These are phyloP conservation scores for Stachybotrys chartarum DNA, from an alignment of 2,329 filamentous ascomycete genomes.

Conservation along the genomic window DNA sequence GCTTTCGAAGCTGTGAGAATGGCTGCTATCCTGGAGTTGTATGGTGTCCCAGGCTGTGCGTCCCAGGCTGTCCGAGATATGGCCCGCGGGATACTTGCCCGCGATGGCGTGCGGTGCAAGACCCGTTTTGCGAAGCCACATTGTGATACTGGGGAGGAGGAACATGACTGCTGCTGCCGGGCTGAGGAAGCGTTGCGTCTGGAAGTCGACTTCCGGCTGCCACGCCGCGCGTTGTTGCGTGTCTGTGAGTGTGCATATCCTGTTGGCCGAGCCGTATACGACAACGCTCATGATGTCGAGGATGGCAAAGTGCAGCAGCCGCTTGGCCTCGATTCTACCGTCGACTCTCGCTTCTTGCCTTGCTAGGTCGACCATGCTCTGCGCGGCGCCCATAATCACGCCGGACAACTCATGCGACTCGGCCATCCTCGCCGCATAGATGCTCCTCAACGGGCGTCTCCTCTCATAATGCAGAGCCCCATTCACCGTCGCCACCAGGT, in stretches of 20 bases:
- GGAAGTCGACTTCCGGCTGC: neutral
- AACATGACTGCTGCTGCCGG: neutral
- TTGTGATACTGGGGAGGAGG: neutral
- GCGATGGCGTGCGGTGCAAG: slow-evolving; percentile 1
- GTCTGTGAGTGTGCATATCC: neutral
- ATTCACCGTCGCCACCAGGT: slow-evolving; percentile 4
- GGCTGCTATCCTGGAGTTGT: neutral
- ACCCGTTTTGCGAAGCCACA: slow-evolving; percentile 1
- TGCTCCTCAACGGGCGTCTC: neutral
- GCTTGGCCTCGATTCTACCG: neutral
- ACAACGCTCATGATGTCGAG: slow-evolving; percentile 4
- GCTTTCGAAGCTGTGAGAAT: neutral
- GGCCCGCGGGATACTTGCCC: neutral
- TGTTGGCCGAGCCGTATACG: slow-evolving; percentile 2
- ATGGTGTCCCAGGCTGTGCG: neutral
- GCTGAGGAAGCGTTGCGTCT: neutral
- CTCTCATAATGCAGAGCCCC: slow-evolving; percentile 3
- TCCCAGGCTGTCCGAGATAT: neutral
- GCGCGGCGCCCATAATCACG: neutral
- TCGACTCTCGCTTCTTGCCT: neutral
- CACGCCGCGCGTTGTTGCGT: neutral
- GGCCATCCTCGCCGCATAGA: neutral
- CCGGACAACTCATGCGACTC: neutral
- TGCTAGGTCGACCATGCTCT: neutral
- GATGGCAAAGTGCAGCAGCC: neutral